Evolutionary conservation across 1,284 basidiomycete genomes (phyloP).

Genomic region (Microbotryum intermedium): DNA sequence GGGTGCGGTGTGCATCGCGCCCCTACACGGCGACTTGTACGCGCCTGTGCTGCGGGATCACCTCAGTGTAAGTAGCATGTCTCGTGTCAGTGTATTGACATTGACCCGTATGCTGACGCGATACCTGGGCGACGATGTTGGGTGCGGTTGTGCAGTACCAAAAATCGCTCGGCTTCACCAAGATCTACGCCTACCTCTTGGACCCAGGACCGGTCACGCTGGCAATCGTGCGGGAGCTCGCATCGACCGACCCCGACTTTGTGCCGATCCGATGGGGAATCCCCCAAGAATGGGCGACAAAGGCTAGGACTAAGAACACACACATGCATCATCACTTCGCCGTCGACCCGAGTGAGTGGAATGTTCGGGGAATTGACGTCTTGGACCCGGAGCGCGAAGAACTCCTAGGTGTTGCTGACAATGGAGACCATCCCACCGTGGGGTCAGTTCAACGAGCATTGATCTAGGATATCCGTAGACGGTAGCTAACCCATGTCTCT

Average conservation of each 20-base stretch:
- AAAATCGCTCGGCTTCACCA: constrained; percentile 5
- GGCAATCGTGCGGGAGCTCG: constrained; percentile 3
- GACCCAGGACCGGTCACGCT: constrained; percentile 10
- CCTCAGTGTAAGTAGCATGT: neutral
- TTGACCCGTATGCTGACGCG: neutral
- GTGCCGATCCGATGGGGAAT: constrained; percentile 3
- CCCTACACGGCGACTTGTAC: constrained; percentile 4
- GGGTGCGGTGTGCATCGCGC: constrained; percentile 5
- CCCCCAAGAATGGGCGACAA: neutral
- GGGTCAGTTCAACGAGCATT: no score
- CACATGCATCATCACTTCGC: neutral
- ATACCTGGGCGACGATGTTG: neutral
- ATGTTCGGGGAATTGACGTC: neutral
- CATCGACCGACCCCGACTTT: neutral
- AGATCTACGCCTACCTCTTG: constrained; percentile 10
- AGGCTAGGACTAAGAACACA: neutral
- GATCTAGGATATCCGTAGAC: no score
- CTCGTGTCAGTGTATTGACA: neutral
- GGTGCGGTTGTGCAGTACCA: neutral
- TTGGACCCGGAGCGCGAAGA: no score
- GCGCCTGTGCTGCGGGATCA: constrained; percentile 2
- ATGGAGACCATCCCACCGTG: no score
- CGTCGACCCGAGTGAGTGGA: constrained; percentile 3
- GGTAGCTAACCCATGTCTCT: no score
- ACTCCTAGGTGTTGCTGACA: no score